These are phyloP conservation scores for baker's yeast (Saccharomyces cerevisiae) DNA, from an alignment of 805 yeast species.

Conservation along the genomic window DNA sequence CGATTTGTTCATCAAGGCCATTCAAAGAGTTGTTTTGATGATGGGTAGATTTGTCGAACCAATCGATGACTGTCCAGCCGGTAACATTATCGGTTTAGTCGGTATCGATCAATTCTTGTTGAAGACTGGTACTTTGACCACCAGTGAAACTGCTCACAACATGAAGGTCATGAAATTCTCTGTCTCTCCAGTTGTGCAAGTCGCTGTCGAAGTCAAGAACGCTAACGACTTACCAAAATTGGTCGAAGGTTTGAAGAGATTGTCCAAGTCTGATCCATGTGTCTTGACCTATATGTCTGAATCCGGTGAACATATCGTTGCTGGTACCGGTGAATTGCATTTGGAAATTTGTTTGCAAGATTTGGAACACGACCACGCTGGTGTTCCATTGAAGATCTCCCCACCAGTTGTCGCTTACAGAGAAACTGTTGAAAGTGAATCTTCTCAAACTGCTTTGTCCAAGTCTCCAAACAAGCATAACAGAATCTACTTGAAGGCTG, in stretches of 20 bases:
- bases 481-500: slow-evolving; percentile 97
- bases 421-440: slow-evolving; percentile 93
- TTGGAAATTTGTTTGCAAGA: slow-evolving; percentile 95
- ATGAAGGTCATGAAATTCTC: slow-evolving; percentile 99
- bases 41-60: slow-evolving; percentile 98
- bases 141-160: slow-evolving; percentile 95
- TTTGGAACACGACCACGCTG: slow-evolving; percentile 98
- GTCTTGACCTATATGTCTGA: slow-evolving; percentile 79
- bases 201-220: slow-evolving; percentile 99
- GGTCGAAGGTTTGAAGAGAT: slow-evolving; percentile 99
- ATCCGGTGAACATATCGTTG: slow-evolving; percentile 99
- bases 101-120: slow-evolving; percentile 99
- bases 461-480: slow-evolving; percentile 99
- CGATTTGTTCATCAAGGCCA: slow-evolving; percentile 91
- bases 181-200: slow-evolving; percentile 99
- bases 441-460: slow-evolving; percentile 92
- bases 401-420: slow-evolving; percentile 98
- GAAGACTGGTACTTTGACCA: slow-evolving; percentile 98
- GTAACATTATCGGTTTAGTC: slow-evolving; percentile 99
- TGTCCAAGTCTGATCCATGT: slow-evolving; percentile 99
- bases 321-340: slow-evolving; percentile 99
- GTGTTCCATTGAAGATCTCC: slow-evolving; percentile 95
- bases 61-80: slow-evolving; percentile 99
- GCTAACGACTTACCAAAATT: slow-evolving; percentile 98
- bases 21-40: slow-evolving; percentile 99